These are phyloP conservation scores for Lipomyces chichibuensis DNA, from an alignment of 805 yeast genomes.

Conservation along the genomic window DNA sequence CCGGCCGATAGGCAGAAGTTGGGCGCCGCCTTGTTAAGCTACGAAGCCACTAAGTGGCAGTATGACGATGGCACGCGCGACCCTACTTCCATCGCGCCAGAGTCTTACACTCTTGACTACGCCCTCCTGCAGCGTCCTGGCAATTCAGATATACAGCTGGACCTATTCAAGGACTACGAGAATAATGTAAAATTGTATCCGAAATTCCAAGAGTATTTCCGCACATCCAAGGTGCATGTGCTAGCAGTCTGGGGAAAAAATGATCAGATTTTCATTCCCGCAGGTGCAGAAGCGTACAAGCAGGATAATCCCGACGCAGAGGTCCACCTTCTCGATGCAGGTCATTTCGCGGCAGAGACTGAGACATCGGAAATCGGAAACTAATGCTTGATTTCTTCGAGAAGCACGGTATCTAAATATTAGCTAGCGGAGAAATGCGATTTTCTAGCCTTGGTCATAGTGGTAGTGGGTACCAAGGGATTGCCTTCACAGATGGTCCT, in stretches of 20 bases:
- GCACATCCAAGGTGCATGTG: slow-evolving; percentile 44
- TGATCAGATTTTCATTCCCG: slow-evolving; percentile 45
- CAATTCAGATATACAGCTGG: slow-evolving; percentile 44
- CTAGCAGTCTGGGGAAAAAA: slow-evolving; percentile 51
- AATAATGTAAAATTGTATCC: slow-evolving; percentile 47
- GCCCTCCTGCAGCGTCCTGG: slow-evolving; percentile 40
- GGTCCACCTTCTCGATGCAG: slow-evolving; percentile 44
- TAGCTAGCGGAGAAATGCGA: not conserved
- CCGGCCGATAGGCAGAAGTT: not conserved
- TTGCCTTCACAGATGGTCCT: no score
- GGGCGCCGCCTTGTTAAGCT: not conserved
- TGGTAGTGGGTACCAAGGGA: no score
- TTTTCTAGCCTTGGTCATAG: no score
- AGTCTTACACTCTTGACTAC: slow-evolving; percentile 43
- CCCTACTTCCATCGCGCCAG: slow-evolving; percentile 44
- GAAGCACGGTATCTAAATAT: not conserved
- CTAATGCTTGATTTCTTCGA: slow-evolving; percentile 38
- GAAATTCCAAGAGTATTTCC: slow-evolving; percentile 45
- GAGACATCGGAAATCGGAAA: slow-evolving; percentile 44
- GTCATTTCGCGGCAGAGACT: slow-evolving; percentile 49
- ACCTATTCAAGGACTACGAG: slow-evolving; percentile 46
- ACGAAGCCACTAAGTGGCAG: slow-evolving; percentile 36
- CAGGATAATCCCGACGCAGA: slow-evolving; percentile 43
- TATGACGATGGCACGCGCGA: slow-evolving; percentile 44
- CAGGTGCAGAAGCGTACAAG: slow-evolving; percentile 48